phyloP scores from a whole-genome alignment of 2,329 filamentous ascomycete genomes.

The Fonsecaea pedrosoi region DNA sequence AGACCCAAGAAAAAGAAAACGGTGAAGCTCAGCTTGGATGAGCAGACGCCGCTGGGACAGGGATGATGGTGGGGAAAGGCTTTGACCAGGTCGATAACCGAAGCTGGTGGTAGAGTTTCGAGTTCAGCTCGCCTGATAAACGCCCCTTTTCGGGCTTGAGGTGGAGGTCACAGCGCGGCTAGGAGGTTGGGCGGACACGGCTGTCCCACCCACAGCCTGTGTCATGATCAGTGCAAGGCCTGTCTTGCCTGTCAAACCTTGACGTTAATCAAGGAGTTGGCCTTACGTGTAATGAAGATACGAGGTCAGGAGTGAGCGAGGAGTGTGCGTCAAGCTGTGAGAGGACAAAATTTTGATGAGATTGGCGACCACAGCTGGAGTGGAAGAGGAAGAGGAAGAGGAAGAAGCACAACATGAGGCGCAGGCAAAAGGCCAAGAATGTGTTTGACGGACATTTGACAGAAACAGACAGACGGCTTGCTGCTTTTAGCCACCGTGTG shows the following conservation, averaged over 20 bases:
- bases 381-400: not conserved
- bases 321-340: not conserved
- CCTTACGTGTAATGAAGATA: conserved; percentile 16
- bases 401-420: not conserved
- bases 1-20: not conserved
- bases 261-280: conserved; percentile 9
- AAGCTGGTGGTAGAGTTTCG: conserved; percentile 18
- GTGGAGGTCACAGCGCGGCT: conserved; percentile 22
- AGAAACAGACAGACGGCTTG: not conserved
- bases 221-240: conserved; percentile 4
- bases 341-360: not conserved
- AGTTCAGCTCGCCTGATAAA: conserved; percentile 30
- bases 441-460: not conserved
- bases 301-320: conserved; percentile 2
- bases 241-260: conserved; percentile 10
- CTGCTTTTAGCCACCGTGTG: conserved; percentile 5
- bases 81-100: conserved; percentile 30
- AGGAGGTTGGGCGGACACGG: conserved; percentile 4
- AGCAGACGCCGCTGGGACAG: conserved; percentile 9
- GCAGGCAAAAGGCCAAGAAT: not conserved
- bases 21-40: conserved; percentile 22
- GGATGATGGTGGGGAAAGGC: not conserved
- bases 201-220: conserved; percentile 16
- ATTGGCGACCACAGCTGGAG: not conserved
- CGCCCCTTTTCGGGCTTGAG: conserved; percentile 21